These are phyloP conservation scores for Gaertneriomyces semiglobifer DNA, from an alignment of 192 early-diverging fungal genomes.

Conservation along the genomic window DNA sequence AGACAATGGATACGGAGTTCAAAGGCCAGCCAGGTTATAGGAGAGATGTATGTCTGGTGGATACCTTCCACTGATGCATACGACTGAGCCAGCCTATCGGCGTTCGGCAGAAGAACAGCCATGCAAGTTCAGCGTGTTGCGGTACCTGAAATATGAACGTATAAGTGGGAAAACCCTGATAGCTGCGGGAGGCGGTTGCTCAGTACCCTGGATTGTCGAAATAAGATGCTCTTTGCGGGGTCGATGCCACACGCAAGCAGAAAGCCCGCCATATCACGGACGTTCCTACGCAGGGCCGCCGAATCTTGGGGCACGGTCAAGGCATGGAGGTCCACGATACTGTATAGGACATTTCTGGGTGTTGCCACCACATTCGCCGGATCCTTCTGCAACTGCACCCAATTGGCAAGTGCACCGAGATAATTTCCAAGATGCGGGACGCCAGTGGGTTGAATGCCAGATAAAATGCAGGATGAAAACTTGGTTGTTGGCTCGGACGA, in stretches of 20 bases:
- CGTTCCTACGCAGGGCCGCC: slow-evolving; percentile 53
- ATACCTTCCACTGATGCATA: slow-evolving; percentile 96
- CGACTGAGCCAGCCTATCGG: slow-evolving; percentile 84
- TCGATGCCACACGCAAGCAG: slow-evolving; percentile 85
- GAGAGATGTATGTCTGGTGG: slow-evolving; percentile 4
- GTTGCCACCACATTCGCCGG: not conserved
- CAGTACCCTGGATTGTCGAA: slow-evolving; percentile 82
- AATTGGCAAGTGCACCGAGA: slow-evolving; percentile 82
- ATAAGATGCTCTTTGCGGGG: slow-evolving; percentile 65
- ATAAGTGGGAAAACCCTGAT: slow-evolving; percentile 9
- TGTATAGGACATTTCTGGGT: slow-evolving; percentile 57
- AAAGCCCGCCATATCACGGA: slow-evolving; percentile 68
- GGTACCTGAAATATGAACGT: slow-evolving; percentile 21
- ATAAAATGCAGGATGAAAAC: slow-evolving; percentile 44
- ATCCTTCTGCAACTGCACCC: slow-evolving; percentile 70
- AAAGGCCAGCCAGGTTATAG: not conserved
- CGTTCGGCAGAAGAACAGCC: slow-evolving; percentile 84
- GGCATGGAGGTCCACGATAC: slow-evolving; percentile 88
- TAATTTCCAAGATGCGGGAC: slow-evolving; percentile 93
- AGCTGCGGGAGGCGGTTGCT: not conserved
- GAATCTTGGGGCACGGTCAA: slow-evolving; percentile 78
- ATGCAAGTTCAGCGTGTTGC: slow-evolving; percentile 75
- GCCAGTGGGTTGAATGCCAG: slow-evolving; percentile 93
- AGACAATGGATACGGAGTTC: not conserved
- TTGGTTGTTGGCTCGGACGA: too few species aligned